Evolutionary conservation across 805 yeast genomes (phyloP), one percentile per base, ranked within the genome.

Genomic region (Cephaloascus albidus): DNA sequence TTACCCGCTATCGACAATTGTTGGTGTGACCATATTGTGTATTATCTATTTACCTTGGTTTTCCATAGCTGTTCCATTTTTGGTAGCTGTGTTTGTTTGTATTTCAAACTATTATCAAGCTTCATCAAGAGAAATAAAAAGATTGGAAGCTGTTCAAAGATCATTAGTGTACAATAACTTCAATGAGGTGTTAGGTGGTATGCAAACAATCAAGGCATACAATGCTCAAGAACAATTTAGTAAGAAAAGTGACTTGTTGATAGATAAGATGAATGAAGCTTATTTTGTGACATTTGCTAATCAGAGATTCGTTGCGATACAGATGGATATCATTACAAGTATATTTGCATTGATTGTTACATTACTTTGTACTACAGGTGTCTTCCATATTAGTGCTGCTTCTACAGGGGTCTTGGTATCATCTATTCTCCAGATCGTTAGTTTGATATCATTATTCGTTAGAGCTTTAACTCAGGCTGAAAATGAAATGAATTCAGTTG

Each of bases 131-230:
- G 70, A 63, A 42, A 52, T 63, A 35, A 63, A 62, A 44, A 52
- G 70, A 40, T 45, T 63, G 31, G 70, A 63, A 42, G 66, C 70
- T 3, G 48, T 58, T 20, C 67, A 62, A 45, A 52, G 70, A 47
- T 63, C 68, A 1, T 54, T 57, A 37, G 67, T 63, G n/a, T 62
- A 61, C 47, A 61, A 61, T 40, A 62, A 61, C 41, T 61, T 63
- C 50, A 60, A 55, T 38, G 70, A 63, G 43, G 52, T 58, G 3
- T 53, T 63, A 38, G 53, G 46, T 34, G 69, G 70, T 18, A 58
- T 60, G 61, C 43, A 49, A 15, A 63, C 70, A 6, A 61, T 63
- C 39, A 59, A 58, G 43, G 63, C 68, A 2, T 63, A 57, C 47
- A 46, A 47, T 17, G 48, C 57, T 4, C 53, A 52, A n/a, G 6